Conservation (phyloP, 148 eudicot genomes). For the Limonium bicolor region DNA sequence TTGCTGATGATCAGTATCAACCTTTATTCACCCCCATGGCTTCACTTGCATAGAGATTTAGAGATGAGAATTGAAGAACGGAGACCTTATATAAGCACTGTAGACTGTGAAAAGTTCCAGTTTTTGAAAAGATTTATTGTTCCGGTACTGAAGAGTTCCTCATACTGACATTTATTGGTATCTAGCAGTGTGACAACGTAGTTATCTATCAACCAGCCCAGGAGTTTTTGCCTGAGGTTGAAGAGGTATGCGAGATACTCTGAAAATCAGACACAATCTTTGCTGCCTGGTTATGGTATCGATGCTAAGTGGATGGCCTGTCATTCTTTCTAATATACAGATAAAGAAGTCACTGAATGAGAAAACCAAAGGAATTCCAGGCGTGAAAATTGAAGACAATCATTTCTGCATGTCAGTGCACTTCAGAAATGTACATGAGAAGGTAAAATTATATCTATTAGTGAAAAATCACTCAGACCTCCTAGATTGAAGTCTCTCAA, state of each 20-base stretch:
- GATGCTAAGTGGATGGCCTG: no score
- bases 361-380: slow-evolving; percentile 1
- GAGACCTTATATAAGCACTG: no score
- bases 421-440: slow-evolving; percentile 6
- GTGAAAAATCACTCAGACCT: no score
- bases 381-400: slow-evolving; percentile 6
- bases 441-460: not conserved
- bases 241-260: slow-evolving; percentile 2
- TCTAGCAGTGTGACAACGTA: not conserved
- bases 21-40: no score
- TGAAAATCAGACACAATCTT: not conserved
- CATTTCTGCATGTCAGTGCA: slow-evolving; percentile 5
- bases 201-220: slow-evolving; percentile 3
- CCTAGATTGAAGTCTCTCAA: no score
- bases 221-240: slow-evolving; percentile 4
- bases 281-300: not conserved
- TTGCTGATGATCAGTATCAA: not conserved
- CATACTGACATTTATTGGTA: not conserved
- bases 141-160: no score
- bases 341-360: not conserved
- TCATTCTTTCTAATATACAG: not conserved
- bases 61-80: no score
- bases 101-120: no score
- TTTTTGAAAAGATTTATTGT: no score
- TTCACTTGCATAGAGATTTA: no score